phyloP scores from a whole-genome alignment of 768 basidiomycete genomes.

The Tylopilus sp. region DNA sequence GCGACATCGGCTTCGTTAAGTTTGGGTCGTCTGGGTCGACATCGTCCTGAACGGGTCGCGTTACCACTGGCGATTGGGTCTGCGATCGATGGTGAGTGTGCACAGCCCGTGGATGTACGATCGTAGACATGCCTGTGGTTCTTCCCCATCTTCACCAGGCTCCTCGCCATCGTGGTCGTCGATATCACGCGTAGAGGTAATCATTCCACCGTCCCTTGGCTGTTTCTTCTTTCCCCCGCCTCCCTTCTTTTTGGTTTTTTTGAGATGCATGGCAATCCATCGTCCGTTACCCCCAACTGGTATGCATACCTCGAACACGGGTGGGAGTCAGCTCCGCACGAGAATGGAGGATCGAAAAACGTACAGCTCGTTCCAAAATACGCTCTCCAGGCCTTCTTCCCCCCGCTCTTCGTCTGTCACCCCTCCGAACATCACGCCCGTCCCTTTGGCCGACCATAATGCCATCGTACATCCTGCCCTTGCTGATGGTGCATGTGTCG shows the following conservation, averaged over 20 bases:
- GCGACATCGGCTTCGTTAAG: slow-evolving; percentile 58
- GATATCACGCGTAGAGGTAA: background rate
- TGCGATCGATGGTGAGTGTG: background rate
- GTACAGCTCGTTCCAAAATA: slow-evolving; percentile 83
- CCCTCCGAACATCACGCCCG: slow-evolving; percentile 82
- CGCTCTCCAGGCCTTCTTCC: slow-evolving; percentile 81
- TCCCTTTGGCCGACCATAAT: slow-evolving; percentile 62
- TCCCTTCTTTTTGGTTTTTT: slow-evolving; percentile 51
- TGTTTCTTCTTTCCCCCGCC: slow-evolving; percentile 42
- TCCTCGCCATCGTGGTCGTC: slow-evolving; percentile 11
- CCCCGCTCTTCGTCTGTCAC: slow-evolving; percentile 84
- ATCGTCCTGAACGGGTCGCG: slow-evolving; percentile 22
- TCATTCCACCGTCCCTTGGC: too few species aligned
- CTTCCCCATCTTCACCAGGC: slow-evolving; percentile 8
- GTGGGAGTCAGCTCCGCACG: background rate
- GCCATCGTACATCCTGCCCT: slow-evolving; percentile 88
- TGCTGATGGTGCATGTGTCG: slow-evolving; percentile 50
- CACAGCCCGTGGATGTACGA: background rate
- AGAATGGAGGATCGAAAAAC: background rate
- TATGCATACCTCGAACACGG: slow-evolving; percentile 64
- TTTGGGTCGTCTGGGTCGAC: slow-evolving; percentile 62
- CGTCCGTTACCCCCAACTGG: slow-evolving; percentile 68
- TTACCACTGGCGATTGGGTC: background rate
- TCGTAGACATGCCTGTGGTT: slow-evolving; percentile 4
- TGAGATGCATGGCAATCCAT: slow-evolving; percentile 76